These are phyloP conservation scores for Pythium aphanidermatum DNA, from an alignment of 352 stramenopile genomes.

Conservation along the genomic window DNA sequence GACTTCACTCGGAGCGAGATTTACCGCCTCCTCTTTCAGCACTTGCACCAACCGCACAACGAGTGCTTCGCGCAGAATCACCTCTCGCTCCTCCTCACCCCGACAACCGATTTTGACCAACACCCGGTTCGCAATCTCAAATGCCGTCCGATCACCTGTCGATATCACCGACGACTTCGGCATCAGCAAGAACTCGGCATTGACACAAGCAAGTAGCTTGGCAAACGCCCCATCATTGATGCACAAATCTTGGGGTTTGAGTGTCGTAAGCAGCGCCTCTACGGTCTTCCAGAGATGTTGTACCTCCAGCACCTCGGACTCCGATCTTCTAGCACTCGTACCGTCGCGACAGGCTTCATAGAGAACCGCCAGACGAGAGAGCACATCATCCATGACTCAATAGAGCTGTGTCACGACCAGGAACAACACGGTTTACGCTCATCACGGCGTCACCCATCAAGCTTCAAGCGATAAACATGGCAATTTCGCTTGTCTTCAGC, in stretches of 20 bases:
- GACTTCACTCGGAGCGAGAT: slow-evolving; percentile 8
- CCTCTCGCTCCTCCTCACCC: slow-evolving; percentile 40
- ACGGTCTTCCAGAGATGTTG: slow-evolving; percentile 51
- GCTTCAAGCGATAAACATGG: too few relatives aligned
- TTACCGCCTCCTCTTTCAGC: slow-evolving; percentile 6
- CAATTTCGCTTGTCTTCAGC: too few relatives aligned
- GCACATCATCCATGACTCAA: slow-evolving; percentile 19
- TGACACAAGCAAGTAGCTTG: slow-evolving; percentile 34
- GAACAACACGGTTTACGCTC: too few relatives aligned
- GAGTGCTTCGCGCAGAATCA: slow-evolving; percentile 33
- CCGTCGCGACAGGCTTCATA: slow-evolving; percentile 1
- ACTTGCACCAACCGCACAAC: slow-evolving; percentile 29
- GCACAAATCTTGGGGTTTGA: slow-evolving; percentile 25
- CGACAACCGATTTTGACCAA: slow-evolving; percentile 35
- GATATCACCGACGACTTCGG: neutral
- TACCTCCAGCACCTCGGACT: slow-evolving; percentile 27
- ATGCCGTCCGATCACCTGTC: slow-evolving; percentile 24
- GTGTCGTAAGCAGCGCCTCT: slow-evolving; percentile 35
- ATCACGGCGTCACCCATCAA: too few relatives aligned
- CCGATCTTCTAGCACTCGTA: neutral
- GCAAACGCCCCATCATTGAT: slow-evolving; percentile 33
- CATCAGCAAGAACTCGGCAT: slow-evolving; percentile 19
- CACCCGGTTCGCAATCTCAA: slow-evolving; percentile 33
- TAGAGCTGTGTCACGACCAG: too few relatives aligned
- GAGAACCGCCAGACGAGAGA: slow-evolving; percentile 14